Percentiles rank a stretch among this genome's conserved stretches.
Evolutionary conservation across 768 basidiomycete species (phyloP).

Genomic region (Boletus sp.): DNA sequence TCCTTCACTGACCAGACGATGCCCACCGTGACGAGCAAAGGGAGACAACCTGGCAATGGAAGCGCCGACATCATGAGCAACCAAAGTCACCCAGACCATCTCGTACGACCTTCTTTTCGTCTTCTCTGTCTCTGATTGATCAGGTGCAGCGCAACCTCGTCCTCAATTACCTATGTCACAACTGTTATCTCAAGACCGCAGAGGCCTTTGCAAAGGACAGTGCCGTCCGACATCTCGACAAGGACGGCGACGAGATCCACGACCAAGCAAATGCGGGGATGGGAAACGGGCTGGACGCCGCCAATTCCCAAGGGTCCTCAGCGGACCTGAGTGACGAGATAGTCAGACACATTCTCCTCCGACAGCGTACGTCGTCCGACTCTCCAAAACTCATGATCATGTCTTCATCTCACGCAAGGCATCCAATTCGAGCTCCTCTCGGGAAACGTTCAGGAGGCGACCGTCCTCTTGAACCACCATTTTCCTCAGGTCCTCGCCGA

Average conservation of each 20-base stretch:
- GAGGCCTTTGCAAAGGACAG: conserved; percentile 65
- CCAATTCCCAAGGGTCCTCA: conserved; percentile 14
- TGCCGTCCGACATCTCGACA: conserved; percentile 58
- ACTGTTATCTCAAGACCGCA: conserved; percentile 70
- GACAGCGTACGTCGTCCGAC: conserved; percentile 47
- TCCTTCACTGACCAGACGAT: conserved; percentile 13
- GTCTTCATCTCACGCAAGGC: conserved; percentile 41
- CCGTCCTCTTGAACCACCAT: conserved; percentile 59
- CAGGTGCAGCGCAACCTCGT: conserved; percentile 58
- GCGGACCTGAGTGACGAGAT: conserved; percentile 37
- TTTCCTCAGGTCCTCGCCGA: conserved; percentile 69
- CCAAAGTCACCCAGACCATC: conserved; percentile 39
- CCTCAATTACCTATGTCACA: conserved; percentile 74
- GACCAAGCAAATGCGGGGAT: conserved; percentile 19
- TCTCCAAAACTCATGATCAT: not conserved
- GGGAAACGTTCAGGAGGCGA: conserved; percentile 75
- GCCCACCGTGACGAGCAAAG: conserved; percentile 20
- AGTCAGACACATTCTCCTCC: conserved; percentile 47
- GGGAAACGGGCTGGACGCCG: conserved; percentile 1
- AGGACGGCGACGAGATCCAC: conserved; percentile 65
- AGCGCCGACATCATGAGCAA: conserved; percentile 14
- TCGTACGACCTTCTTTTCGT: conserved; percentile 33
- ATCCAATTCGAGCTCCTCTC: conserved; percentile 68
- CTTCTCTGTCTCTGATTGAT: conserved; percentile 4
- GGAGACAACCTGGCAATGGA: conserved; percentile 9